Percentiles rank a stretch among this genome's conserved stretches.
phyloP scores from a whole-genome alignment of 2,329 filamentous ascomycete genomes.

The Colletotrichum caudatum region DNA sequence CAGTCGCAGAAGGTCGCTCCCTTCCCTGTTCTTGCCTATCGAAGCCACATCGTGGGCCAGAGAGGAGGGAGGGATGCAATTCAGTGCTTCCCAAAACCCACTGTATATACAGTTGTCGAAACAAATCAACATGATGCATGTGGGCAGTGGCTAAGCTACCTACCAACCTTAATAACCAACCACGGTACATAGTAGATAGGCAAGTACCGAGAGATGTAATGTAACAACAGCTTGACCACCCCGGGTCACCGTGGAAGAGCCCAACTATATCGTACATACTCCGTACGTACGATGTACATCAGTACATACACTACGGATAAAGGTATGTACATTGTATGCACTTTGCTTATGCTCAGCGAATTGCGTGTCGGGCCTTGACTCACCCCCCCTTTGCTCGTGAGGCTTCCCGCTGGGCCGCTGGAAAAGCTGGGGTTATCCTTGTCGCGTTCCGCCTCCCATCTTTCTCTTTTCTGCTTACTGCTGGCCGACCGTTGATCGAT shows the following conservation, averaged over 20 bases:
- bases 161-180: no score
- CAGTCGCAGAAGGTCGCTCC: not conserved
- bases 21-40: not conserved
- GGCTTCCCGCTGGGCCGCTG: slow-evolving; percentile 23
- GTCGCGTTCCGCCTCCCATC: slow-evolving; percentile 3
- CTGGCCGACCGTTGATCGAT: slow-evolving; percentile 38
- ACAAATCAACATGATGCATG: not conserved
- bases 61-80: not conserved
- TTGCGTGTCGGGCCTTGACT: slow-evolving; percentile 6
- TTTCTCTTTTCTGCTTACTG: slow-evolving; percentile 18
- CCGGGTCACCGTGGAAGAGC: not conserved
- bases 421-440: slow-evolving; percentile 9
- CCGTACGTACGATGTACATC: no score
- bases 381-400: not conserved
- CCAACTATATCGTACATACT: no score
- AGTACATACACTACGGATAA: no score
- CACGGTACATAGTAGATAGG: no score
- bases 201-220: not conserved
- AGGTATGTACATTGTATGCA: not conserved
- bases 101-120: not conserved
- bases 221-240: not conserved
- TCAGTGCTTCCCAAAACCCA: not conserved
- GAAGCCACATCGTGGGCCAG: not conserved
- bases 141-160: no score
- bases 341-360: slow-evolving; percentile 12